phyloP scores from a whole-genome alignment of 768 basidiomycete species.

The Tulasnella sp. region DNA sequence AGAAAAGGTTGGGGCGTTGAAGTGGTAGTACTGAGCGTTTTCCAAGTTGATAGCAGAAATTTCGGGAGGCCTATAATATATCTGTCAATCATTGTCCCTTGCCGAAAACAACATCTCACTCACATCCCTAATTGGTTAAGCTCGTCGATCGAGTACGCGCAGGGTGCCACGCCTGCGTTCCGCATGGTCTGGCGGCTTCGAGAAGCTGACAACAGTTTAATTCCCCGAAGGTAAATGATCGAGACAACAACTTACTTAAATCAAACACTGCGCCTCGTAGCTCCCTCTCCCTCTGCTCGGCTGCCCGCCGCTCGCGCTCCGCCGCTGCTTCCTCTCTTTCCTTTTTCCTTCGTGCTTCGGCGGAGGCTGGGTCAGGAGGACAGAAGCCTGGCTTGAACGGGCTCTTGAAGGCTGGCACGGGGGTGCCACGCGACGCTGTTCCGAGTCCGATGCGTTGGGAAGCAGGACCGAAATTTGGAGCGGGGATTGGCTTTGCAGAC shows the following conservation, averaged over 20 bases:
- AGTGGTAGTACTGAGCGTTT: constrained; percentile 19
- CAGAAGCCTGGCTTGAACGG: constrained; percentile 7
- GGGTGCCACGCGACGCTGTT: too few species aligned
- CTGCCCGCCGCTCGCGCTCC: not conserved
- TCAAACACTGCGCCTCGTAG: not conserved
- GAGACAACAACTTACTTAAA: not conserved
- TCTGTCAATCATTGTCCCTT: not conserved
- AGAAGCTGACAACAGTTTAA: not conserved
- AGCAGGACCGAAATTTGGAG: not conserved
- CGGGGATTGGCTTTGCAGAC: not conserved
- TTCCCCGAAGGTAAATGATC: not conserved
- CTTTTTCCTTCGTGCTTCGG: not conserved
- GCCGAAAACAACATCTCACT: not conserved
- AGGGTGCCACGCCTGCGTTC: not conserved
- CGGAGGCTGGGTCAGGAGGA: not conserved
- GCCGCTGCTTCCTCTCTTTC: constrained; percentile 1
- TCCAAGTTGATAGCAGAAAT: constrained; percentile 15
- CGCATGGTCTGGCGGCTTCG: not conserved
- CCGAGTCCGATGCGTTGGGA: too few species aligned
- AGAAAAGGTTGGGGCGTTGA: constrained; percentile 11
- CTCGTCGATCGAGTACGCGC: not conserved
- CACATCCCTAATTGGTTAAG: not conserved
- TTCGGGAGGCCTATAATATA: constrained; percentile 15
- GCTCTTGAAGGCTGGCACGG: constrained; percentile 1
- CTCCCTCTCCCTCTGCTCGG: not conserved